Evolutionary conservation across 2,329 filamentous ascomycete genomes (phyloP), one percentile per base, ranked within the genome.

Genomic region (Calonectria montana): DNA sequence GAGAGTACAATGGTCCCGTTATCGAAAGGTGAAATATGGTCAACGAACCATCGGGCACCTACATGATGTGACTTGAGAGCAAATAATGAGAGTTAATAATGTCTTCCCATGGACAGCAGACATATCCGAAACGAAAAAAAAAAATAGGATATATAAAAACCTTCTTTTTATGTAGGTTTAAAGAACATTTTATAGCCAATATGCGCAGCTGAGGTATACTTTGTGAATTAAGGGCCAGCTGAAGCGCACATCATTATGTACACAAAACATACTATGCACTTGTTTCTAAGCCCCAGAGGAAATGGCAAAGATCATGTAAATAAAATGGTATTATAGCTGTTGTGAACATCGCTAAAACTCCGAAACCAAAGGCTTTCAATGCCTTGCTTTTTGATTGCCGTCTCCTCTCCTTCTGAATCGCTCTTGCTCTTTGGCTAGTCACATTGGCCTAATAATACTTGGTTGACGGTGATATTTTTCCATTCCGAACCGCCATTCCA

Each of bases 1-100:
- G 83, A 50, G 82, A 83, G 62, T 89, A 88, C 61, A 82, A 84
- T 13, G 87, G 88, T 2, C 88, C 88, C 6, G 77, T 85, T 9
- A 67, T 82, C 4, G 81, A 82, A 48, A 73, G 73, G 61, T 79
- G 65, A 59, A 37, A 4, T 62, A 31, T 7, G n/a, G n/a, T n/a
- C n/a, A n/a, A n/a, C n/a, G n/a, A n/a, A n/a, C n/a, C n/a, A n/a
- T n/a, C n/a, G n/a, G n/a, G n/a, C n/a, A n/a, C n/a, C n/a, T n/a
- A n/a, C n/a, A n/a, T n/a, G n/a, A n/a, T 21, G 18, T 21, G 21
- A 47, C 4, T 47, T 47, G 23, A 23, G 43, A 47, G 43, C 21
- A 23, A 47, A 21, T n/a, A 21, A 47, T 9, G 13, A n/a, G 21
- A 45, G 12, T n/a, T 12, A 13, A 23, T 23, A 21, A 47, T 23